A percentile compares a stretch with the other conserved stretches of the same genome.
Evolutionary conservation across 1,139 yeast genomes (phyloP).

Genomic region (Schizosaccharomyces versatilis): DNA sequence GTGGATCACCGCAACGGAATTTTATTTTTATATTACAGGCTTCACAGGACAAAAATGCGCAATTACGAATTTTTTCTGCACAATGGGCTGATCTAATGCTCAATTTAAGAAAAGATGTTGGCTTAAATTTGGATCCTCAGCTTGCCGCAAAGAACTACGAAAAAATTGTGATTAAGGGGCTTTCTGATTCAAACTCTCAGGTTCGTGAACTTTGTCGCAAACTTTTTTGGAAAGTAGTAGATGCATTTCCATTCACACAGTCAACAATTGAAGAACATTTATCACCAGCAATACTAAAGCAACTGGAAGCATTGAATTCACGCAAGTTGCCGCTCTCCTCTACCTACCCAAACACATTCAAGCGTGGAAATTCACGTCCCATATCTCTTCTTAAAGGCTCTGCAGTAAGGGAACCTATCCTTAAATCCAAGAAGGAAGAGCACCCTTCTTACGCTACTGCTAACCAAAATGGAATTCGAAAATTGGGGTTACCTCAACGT

Average conservation of each 20-base stretch:
- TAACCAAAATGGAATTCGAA: background rate
- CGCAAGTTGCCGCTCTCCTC: background rate
- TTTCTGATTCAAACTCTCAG: slow-evolving; percentile 58
- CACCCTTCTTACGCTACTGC: background rate
- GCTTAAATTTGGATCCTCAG: slow-evolving; percentile 24
- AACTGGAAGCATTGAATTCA: slow-evolving; percentile 38
- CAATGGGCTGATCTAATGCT: slow-evolving; percentile 41
- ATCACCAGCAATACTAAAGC: slow-evolving; percentile 30
- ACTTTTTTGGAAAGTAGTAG: slow-evolving; percentile 49
- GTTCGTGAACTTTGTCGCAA: slow-evolving; percentile 59
- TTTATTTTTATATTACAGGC: slow-evolving; percentile 32
- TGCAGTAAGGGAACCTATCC: no score
- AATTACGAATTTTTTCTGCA: slow-evolving; percentile 49
- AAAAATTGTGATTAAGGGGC: slow-evolving; percentile 34
- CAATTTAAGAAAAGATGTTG: no score
- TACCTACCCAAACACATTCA: background rate
- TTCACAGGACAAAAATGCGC: slow-evolving; percentile 43
- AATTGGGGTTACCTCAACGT: background rate
- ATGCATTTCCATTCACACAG: slow-evolving; percentile 25
- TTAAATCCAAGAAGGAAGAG: background rate
- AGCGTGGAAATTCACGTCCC: background rate
- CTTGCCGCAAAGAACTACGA: slow-evolving; percentile 26
- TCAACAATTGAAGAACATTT: slow-evolving; percentile 23
- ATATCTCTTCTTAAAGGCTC: background rate
- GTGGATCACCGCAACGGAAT: slow-evolving; percentile 32